Conservation (phyloP, 1,284 basidiomycete genomes). For the Stereum hirsutum region DNA sequence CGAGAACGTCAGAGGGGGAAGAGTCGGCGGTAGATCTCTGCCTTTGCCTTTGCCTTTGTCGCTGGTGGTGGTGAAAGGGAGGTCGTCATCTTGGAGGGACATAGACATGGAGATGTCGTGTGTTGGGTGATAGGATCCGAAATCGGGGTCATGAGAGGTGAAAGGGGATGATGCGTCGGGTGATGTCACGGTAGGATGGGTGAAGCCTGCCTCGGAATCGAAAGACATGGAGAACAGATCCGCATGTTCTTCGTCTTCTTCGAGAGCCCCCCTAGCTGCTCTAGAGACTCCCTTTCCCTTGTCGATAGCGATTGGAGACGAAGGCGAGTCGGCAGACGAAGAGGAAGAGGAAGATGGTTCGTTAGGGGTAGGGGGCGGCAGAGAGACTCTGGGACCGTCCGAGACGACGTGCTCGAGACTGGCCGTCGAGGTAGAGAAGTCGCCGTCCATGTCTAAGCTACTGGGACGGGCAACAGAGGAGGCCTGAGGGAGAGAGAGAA, state of each 20-base stretch:
- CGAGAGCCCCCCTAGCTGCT: conserved; percentile 15
- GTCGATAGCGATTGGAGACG: conserved; percentile 10
- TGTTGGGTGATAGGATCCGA: neutral
- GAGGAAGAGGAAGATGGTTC: neutral
- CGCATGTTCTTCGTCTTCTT: conserved; percentile 33
- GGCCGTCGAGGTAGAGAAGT: conserved; percentile 12
- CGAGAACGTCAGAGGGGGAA: conserved; percentile 55
- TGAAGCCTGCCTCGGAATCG: conserved; percentile 9
- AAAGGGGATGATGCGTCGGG: conserved; percentile 5
- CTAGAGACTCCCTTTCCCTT: conserved; percentile 44
- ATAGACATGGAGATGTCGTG: conserved; percentile 1
- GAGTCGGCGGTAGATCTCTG: conserved; percentile 46
- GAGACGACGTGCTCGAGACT: too few species aligned
- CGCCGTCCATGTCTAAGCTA: conserved; percentile 7
- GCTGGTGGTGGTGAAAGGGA: neutral
- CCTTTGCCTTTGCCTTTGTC: conserved; percentile 38
- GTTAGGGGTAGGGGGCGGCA: neutral
- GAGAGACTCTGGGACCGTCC: neutral
- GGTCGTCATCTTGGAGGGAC: conserved; percentile 3
- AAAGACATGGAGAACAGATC: conserved; percentile 30
- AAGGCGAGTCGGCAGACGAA: neutral
- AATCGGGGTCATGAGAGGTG: neutral
- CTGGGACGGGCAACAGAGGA: neutral
- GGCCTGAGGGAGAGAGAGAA: neutral
- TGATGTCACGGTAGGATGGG: conserved; percentile 6